Evolutionary conservation across 306 rosid species (phyloP), one percentile per base, ranked within the genome.

Genomic region (Alnus glutinosa): DNA sequence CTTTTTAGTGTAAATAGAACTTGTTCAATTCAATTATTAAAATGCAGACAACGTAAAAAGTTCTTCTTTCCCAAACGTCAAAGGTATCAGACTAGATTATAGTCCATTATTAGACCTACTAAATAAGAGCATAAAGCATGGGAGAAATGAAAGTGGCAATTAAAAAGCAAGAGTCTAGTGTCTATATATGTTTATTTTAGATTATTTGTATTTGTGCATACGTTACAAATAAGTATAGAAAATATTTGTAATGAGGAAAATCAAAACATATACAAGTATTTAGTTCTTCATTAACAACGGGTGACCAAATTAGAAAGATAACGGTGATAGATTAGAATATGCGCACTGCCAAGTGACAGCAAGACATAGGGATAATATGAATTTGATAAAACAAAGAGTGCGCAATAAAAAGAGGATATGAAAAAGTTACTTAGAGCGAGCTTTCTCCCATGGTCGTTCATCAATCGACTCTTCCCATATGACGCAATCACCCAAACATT

Each of bases 401-500:
- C 7, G 44, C 46, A 9, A 47, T 16, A n/a, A 67, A 47, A 50
- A 30, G 48, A 70, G 79, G 57, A 34, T 64, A 51, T 30, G 39
- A 78, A 54, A 44, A 71, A 69, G 10, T 83, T 92, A 94, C 98
- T 76, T 86, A 32, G 93, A 91, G 74, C 87, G 97, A 23, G 97
- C 98, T 81, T 77, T 89, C 90, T 94, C 98, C 98, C 98, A 94
- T 48, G 97, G 98, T 61, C 69, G 85, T 76, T 94, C 98, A 78
- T 94, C 97, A 67, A 94, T 94, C 1, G 97, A 87, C 84, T 94
- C 98, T 82, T 94, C 97, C 97, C 98, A 94, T 86, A 89, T 92
- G 79, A 94, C 97, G 74, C 98, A 81, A 76, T 92, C 97, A 73
- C 98, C 98, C 69, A 80, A 86, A 77, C 97, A 94, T 77, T 92